These are phyloP conservation scores for Akanthomyces dipterigenus DNA, from an alignment of 2,329 filamentous ascomycete species.

Conservation along the genomic window DNA sequence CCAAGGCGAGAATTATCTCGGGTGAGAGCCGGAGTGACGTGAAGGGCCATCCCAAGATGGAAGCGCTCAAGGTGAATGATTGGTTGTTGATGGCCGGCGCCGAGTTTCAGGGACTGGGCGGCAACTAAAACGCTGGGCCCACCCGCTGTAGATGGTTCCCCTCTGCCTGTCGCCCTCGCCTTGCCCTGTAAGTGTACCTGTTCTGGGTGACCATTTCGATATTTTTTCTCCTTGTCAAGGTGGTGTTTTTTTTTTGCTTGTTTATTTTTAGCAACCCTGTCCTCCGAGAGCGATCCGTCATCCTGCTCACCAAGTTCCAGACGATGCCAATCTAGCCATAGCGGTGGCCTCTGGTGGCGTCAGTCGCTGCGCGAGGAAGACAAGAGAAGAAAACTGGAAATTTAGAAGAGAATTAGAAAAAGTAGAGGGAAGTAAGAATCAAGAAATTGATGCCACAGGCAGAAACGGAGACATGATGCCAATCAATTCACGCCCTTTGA, in stretches of 20 bases:
- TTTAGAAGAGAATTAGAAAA: too few relatives aligned
- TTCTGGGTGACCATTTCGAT: too few relatives aligned
- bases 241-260: background rate
- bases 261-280: background rate
- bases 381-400: too few relatives aligned
- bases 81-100: background rate
- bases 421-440: too few relatives aligned
- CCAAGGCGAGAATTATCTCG: background rate
- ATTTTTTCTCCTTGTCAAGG: too few relatives aligned
- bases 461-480: too few relatives aligned
- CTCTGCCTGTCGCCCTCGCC: too few relatives aligned
- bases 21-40: background rate
- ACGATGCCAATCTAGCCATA: too few relatives aligned
- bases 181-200: background rate
- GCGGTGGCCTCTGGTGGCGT: too few relatives aligned
- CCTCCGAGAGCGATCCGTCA: background rate
- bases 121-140: slow-evolving; percentile 3
- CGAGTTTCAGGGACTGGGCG: slow-evolving; percentile 7
- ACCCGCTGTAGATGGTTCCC: background rate
- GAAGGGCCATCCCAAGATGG: slow-evolving; percentile 4
- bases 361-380: too few relatives aligned
- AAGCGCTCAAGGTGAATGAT: slow-evolving; percentile 9
- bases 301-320: background rate
- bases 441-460: too few relatives aligned
- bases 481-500: too few relatives aligned